Conservation (phyloP, 2,329 filamentous ascomycete species). For the Gliomastix tumulicola region DNA sequence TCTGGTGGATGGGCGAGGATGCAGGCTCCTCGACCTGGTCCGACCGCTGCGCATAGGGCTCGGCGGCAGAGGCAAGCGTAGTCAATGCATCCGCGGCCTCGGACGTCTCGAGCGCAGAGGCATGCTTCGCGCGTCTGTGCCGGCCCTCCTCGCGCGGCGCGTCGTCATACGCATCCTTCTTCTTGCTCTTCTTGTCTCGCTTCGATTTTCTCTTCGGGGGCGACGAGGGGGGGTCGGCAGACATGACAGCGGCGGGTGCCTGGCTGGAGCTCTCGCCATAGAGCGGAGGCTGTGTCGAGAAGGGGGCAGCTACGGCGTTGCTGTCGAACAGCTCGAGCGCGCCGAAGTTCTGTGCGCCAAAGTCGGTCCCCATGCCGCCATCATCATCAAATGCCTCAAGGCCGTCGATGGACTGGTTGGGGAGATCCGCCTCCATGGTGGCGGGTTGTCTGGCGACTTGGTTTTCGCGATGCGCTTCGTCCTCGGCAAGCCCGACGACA, state of each 20-base stretch:
- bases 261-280: conserved; percentile 7
- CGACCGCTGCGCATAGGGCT: neutral
- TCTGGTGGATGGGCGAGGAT: too few relatives aligned
- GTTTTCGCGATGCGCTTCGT: too few relatives aligned
- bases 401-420: conserved; percentile 13
- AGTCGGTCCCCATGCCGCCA: conserved; percentile 12
- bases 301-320: conserved; percentile 20
- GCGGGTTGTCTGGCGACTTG: too few relatives aligned
- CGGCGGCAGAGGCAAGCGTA: too few relatives aligned
- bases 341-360: conserved; percentile 25
- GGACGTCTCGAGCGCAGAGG: neutral
- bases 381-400: conserved; percentile 13
- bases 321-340: conserved; percentile 29
- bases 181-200: conserved; percentile 12
- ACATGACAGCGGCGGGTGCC: conserved; percentile 21
- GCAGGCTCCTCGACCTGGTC: neutral
- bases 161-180: conserved; percentile 11
- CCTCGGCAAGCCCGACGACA: too few relatives aligned
- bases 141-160: conserved; percentile 4
- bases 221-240: conserved; percentile 10
- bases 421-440: conserved; percentile 13
- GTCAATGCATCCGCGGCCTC: neutral
- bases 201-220: conserved; percentile 1
- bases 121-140: conserved; percentile 1
- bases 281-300: conserved; percentile 16